Conservation (phyloP, 2,329 filamentous ascomycete genomes). For the Zarea fungicola region DNA sequence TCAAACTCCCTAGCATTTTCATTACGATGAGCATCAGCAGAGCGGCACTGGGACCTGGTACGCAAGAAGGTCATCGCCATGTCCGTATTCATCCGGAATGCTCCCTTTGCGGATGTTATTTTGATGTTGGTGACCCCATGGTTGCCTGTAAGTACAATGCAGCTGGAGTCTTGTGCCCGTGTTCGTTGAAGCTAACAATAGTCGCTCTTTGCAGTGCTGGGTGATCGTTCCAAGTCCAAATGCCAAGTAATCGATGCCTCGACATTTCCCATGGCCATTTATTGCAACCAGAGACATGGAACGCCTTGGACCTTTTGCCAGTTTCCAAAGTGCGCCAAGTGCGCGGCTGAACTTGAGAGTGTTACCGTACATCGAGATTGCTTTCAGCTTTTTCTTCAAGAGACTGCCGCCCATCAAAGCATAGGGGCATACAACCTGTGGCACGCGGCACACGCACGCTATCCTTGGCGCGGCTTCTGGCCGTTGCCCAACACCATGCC, state of each 20-base stretch:
- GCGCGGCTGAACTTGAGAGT: conserved; percentile 2
- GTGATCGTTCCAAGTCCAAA: background rate
- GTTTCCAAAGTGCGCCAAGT: background rate
- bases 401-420: background rate
- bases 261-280: conserved; percentile 6
- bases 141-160: conserved; percentile 1
- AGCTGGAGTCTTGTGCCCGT: background rate
- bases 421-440: conserved; percentile 2
- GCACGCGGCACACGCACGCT: conserved; percentile 8
- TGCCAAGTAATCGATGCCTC: conserved; percentile 7
- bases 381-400: conserved; percentile 5
- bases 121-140: conserved; percentile 5
- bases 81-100: conserved; percentile 10
- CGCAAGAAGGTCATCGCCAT: conserved; percentile 4
- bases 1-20: background rate
- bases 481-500: background rate
- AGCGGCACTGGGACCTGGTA: background rate
- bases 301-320: conserved; percentile 7
- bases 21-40: background rate
- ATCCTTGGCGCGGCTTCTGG: conserved; percentile 10
- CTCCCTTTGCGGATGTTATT: conserved; percentile 6
- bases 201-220: background rate
- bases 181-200: background rate
- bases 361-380: conserved; percentile 5
- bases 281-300: conserved; percentile 5